Base-by-base conservation (phyloP, 768 basidiomycete species). In the Psilocybe subaeruginosa region DNA sequence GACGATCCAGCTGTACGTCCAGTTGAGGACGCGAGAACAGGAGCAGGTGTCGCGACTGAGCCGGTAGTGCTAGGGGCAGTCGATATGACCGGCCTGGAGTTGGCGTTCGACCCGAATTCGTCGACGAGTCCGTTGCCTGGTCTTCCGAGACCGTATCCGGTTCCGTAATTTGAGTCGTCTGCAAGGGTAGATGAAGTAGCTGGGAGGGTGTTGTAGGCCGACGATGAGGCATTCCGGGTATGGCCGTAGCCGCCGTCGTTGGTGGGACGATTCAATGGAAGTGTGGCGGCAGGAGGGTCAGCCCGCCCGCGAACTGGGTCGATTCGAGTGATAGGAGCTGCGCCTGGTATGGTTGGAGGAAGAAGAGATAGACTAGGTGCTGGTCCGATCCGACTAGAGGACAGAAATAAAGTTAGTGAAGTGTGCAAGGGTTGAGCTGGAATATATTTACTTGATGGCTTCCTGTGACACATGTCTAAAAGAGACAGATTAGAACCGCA, bases 401-500 rank as follows among this genome's bases (percentile, higher is more conserved):
- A 51, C 19, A 29, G 35, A 52, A 35, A 49, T 33, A 30, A 19
- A 49, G 54, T 30, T 48, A 29, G 14, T 33, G 63, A 16, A 61
- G 57, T 47, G n/a, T 43, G 17, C 33, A 56, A 9, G 31, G 56
- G 30, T 49, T 55, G 76, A 74, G 43, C 71, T 68, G 56, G 60
- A 23, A 77, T 77, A 39, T 47, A 68, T 61, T 43, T 66, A 81
- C 80, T 70, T 83, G 59, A 91, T 80, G 31, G 91, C 90, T 72
- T 92, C 91, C 16, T 82, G 76, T 1, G 91, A 93, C 7, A 91
- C 88, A 47, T 77, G 77, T 68, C 92, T 92, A 60, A 12, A n/a
- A 12, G 4, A 60, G 56, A 61, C 30, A 47, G 58, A 30, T 41
- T 43, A 45, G 49, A 55, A 55, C 9, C 59, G 35, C 48, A 37